Evolutionary conservation across 2,329 filamentous ascomycete genomes (phyloP), one percentile per base, ranked within the genome.

Genomic region (Pestalotiopsis sp.): DNA sequence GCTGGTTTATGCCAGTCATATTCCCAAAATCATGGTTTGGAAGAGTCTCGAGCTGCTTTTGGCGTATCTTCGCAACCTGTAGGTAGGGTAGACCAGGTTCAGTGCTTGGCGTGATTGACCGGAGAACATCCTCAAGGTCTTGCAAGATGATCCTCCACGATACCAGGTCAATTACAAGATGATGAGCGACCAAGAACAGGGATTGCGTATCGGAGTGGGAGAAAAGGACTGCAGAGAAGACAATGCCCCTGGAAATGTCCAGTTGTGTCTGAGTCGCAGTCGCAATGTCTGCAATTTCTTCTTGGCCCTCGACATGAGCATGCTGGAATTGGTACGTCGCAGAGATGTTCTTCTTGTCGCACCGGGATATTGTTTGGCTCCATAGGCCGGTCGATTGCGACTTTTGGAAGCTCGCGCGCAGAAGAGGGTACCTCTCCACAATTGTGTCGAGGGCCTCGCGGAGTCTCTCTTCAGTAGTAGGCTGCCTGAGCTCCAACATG

Each of bases 111-210:
- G 52, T 11, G n/a, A 31, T 39, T 14, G 36, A 60, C 4, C 25
- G 9, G n/a, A 67, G 14, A 17, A 67, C 25, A 14, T 77, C 75
- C 66, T 85, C 83, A 0, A 86, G 73, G 60, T 86, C 83, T 45
- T 82, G 78, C 0, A 84, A 72, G 1, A 85, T 74, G 23, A 83
- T 77, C 7, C 81, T 76, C 84, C 84, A 86, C 0, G 82, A 83
- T 1, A 85, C 81, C 4, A 85, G 72, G 65, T 85, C 83, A 17
- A 85, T 77, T 1, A 81, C 77, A 0, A 82, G 72, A 67, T 83
- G 81, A 14, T 82, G 80, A 1, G 75, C 77, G 6, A 76, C 72
- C 9, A 83, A 64, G 5, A 77, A 79, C 0, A 81, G 61, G 1
- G 73, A 58, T 41, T 78, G 78, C 7, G 71, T 31, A 4, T 67